phyloP scores from a whole-genome alignment of 108 stramenopile genomes.

The Bacterosira constricta region DNA sequence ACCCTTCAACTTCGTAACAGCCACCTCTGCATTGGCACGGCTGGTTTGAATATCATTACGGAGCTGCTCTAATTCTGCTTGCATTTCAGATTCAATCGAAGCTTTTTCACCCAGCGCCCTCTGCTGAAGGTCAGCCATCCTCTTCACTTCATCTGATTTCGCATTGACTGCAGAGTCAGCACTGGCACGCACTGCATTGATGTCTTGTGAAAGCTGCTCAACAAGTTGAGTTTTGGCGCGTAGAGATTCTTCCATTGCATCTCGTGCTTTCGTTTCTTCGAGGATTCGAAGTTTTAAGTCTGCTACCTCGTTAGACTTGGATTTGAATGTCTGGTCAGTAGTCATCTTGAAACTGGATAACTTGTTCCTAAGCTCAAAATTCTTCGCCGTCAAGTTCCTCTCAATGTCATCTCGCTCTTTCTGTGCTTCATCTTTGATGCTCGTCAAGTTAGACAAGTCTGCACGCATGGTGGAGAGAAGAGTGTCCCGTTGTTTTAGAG shows the following conservation, averaged over 20 bases:
- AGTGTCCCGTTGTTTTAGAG: slow-evolving; percentile 22
- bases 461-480: slow-evolving; percentile 22
- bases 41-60: not conserved
- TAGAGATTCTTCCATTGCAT: not conserved
- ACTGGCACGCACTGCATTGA: slow-evolving; percentile 3
- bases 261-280: slow-evolving; percentile 19
- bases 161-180: slow-evolving; percentile 8
- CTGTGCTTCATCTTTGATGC: slow-evolving; percentile 29
- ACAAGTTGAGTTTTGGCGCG: not conserved
- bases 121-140: slow-evolving; percentile 23
- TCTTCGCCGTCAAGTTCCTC: slow-evolving; percentile 15
- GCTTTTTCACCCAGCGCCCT: slow-evolving; percentile 9
- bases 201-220: slow-evolving; percentile 26
- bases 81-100: slow-evolving; percentile 12
- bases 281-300: slow-evolving; percentile 6
- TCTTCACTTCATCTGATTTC: slow-evolving; percentile 14
- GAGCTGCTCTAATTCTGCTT: slow-evolving; percentile 10
- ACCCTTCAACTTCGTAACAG: slow-evolving; percentile 4
- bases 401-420: slow-evolving; percentile 30
- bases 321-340: slow-evolving; percentile 18
- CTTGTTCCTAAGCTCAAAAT: slow-evolving; percentile 16
- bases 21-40: not conserved
- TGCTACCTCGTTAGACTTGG: slow-evolving; percentile 15
- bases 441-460: slow-evolving; percentile 25
- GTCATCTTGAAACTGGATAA: slow-evolving; percentile 3